These are phyloP conservation scores for Liquidambar formosana DNA, from an alignment of 164 flowering plant genomes.

Conservation along the genomic window DNA sequence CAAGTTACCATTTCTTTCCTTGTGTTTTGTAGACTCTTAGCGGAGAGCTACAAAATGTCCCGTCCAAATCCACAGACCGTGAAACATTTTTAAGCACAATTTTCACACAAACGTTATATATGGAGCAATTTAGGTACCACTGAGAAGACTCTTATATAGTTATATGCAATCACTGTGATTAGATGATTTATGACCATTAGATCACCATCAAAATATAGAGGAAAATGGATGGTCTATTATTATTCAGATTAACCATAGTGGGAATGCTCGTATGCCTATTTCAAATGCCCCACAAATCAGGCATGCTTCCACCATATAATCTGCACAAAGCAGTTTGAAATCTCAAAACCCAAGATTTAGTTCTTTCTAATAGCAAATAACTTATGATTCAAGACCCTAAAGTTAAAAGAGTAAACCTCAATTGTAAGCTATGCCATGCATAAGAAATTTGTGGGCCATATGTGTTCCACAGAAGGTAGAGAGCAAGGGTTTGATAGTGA, in stretches of 20 bases:
- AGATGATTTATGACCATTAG: no score
- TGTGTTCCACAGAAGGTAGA: conserved; percentile 7
- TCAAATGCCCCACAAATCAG: background rate
- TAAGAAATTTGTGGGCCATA: conserved; percentile 8
- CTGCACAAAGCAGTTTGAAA: background rate
- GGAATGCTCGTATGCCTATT: no score
- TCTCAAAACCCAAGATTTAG: background rate
- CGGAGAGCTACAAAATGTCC: no score
- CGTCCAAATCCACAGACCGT: no score
- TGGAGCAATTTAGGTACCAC: background rate
- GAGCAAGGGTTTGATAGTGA: background rate
- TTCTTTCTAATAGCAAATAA: background rate
- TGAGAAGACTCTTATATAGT: no score
- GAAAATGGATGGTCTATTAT: no score
- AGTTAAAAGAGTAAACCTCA: background rate
- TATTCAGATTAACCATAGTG: no score
- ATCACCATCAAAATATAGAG: no score
- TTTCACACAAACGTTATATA: background rate
- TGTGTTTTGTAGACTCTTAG: no score
- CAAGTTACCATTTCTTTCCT: no score
- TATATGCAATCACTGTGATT: no score
- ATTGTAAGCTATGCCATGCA: background rate
- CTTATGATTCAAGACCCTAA: background rate
- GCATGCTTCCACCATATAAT: background rate
- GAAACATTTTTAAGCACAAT: background rate